Evolutionary conservation across 495 filamentous ascomycete genomes (phyloP).

Genomic region (Trypethelium eluteriae): DNA sequence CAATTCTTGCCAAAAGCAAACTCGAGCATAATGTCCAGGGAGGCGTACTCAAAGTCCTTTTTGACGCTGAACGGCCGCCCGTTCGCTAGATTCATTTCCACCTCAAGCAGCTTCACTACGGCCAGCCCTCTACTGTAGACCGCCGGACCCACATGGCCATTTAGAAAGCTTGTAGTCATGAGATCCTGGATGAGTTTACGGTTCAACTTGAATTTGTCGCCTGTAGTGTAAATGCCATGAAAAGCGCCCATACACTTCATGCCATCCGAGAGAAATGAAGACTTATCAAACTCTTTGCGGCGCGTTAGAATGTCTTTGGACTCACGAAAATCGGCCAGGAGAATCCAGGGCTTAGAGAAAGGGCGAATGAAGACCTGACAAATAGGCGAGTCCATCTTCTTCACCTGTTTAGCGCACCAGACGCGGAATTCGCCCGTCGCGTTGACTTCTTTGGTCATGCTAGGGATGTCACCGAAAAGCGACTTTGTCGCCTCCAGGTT

Average conservation of each 20-base stretch:
- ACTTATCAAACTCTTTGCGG: conserved; percentile 11
- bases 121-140: background rate
- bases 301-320: background rate
- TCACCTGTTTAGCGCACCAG: background rate
- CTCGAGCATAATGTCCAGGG: conserved; percentile 36
- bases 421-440: background rate
- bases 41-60: conserved; percentile 32
- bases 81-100: background rate
- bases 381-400: background rate
- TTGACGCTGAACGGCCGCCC: conserved; percentile 12
- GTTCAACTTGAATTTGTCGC: background rate
- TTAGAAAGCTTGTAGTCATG: background rate
- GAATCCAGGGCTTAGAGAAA: background rate
- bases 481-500: background rate
- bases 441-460: background rate
- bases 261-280: background rate
- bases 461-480: conserved; percentile 16
- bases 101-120: background rate
- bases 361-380: conserved; percentile 4
- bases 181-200: conserved; percentile 1
- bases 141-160: background rate
- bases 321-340: conserved; percentile 8
- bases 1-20: conserved; percentile 28
- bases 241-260: background rate
- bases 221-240: background rate